A percentile compares a stretch with the other conserved stretches of the same genome.
phyloP scores from a whole-genome alignment of 225 moss, liverwort and hornwort species.

The Antitrichia curtipendula region DNA sequence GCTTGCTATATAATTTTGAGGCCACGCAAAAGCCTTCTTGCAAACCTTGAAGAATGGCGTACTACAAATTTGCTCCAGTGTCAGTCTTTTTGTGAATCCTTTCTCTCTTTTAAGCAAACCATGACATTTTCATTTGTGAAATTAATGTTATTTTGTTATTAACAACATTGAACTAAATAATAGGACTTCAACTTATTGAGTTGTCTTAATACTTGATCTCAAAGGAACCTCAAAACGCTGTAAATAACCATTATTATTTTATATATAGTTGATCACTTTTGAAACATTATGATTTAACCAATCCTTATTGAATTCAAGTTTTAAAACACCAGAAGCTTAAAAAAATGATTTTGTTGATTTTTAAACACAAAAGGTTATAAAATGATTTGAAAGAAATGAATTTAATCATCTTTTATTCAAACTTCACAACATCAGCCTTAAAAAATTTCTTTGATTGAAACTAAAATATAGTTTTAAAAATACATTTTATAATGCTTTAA shows the following conservation, averaged over 20 bases:
- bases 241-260: neutral
- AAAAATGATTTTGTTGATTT: neutral
- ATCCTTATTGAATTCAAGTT: neutral
- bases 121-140: neutral
- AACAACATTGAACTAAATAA: neutral
- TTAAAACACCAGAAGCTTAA: neutral
- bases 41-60: rapidly evolving
- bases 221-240: neutral
- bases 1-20: neutral
- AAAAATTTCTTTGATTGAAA: neutral
- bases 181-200: neutral
- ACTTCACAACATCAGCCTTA: neutral
- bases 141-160: neutral
- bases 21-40: neutral
- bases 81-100: neutral
- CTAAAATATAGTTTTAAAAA: too few species aligned
- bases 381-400: neutral
- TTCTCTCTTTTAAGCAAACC: neutral
- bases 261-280: neutral
- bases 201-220: neutral
- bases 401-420: neutral
- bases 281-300: neutral
- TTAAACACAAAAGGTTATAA: neutral
- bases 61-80: neutral
- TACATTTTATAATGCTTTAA: neutral